Evolutionary conservation across 2,329 filamentous ascomycete species (phyloP).

Genomic region (Fusarium austroafricanum): DNA sequence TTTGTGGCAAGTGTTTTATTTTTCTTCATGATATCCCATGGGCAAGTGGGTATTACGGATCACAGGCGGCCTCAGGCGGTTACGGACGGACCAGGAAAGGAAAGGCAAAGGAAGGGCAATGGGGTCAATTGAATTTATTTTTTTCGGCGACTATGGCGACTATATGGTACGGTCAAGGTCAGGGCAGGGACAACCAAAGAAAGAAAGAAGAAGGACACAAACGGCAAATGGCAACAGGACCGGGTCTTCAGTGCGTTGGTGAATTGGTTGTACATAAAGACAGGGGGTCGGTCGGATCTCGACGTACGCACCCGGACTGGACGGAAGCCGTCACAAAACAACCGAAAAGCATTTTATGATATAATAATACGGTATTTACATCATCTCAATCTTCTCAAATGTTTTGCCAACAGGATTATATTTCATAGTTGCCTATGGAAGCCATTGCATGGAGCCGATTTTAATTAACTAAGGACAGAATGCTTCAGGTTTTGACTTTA

Average conservation of each 20-base stretch:
- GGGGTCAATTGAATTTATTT: constrained; percentile 27
- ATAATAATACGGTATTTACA: constrained; percentile 33
- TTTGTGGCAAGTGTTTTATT: constrained; percentile 38
- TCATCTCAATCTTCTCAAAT: constrained; percentile 7
- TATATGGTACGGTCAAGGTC: constrained; percentile 29
- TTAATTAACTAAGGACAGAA: not conserved
- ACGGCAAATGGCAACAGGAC: constrained; percentile 42
- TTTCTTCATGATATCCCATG: constrained; percentile 46
- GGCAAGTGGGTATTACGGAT: constrained; percentile 42
- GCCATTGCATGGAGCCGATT: not conserved
- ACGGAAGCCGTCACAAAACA: constrained; percentile 17
- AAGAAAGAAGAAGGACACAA: constrained; percentile 19
- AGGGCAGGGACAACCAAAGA: constrained; percentile 23
- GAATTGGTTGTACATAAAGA: constrained; percentile 40
- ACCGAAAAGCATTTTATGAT: constrained; percentile 35
- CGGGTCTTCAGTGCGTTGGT: constrained; percentile 34
- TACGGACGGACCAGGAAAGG: constrained; percentile 38
- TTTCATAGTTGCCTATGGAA: not conserved
- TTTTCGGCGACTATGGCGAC: constrained; percentile 32
- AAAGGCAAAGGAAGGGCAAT: constrained; percentile 32
- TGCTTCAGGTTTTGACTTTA: not conserved
- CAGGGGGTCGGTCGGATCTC: constrained; percentile 14
- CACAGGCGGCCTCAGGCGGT: constrained; percentile 36
- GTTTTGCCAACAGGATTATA: not conserved
- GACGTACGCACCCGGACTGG: constrained; percentile 19